Percentiles rank a stretch among this genome's conserved stretches.
These are phyloP conservation scores for Stagonosporopsis tanaceti DNA, from an alignment of 2,329 filamentous ascomycete genomes.

Conservation along the genomic window DNA sequence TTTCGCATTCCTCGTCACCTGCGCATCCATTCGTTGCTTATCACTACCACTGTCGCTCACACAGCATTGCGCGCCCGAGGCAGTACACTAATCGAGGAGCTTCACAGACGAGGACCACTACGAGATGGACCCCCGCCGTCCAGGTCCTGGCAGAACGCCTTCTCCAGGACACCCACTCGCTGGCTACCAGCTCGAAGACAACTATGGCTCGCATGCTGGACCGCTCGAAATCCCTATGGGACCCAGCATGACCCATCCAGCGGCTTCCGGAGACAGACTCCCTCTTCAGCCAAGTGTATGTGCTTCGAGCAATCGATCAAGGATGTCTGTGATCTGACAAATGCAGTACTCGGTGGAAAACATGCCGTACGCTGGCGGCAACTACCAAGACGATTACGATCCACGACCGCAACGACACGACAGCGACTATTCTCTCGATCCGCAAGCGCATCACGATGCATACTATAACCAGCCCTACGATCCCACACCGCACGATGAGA, in stretches of 20 bases:
- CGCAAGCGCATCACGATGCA: constrained; percentile 84
- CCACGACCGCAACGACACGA: constrained; percentile 59
- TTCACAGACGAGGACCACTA: constrained; percentile 40
- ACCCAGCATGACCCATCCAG: constrained; percentile 55
- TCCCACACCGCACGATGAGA: constrained; percentile 68
- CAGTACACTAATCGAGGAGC: constrained; percentile 28
- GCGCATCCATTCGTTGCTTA: constrained; percentile 23
- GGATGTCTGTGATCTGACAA: constrained; percentile 17
- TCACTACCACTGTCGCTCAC: constrained; percentile 5
- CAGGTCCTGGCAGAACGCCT: constrained; percentile 62
- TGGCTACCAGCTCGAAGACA: constrained; percentile 84
- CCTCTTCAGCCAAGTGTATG: constrained; percentile 85
- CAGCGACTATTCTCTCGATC: constrained; percentile 77
- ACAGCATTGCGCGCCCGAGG: constrained; percentile 26
- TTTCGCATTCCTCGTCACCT: constrained; percentile 17
- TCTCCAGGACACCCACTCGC: constrained; percentile 79
- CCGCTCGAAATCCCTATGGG: constrained; percentile 76
- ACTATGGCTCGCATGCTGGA: constrained; percentile 63
- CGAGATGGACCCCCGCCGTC: constrained; percentile 62
- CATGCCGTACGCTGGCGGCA: constrained; percentile 70
- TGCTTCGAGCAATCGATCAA: constrained; percentile 26
- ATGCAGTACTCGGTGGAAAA: constrained; percentile 74
- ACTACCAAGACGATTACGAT: constrained; percentile 63
- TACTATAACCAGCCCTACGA: constrained; percentile 88
- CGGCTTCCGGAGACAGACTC: constrained; percentile 76